Conservation (phyloP, 371 early-diverging fungal genomes). For the Lichtheimia corymbifera region DNA sequence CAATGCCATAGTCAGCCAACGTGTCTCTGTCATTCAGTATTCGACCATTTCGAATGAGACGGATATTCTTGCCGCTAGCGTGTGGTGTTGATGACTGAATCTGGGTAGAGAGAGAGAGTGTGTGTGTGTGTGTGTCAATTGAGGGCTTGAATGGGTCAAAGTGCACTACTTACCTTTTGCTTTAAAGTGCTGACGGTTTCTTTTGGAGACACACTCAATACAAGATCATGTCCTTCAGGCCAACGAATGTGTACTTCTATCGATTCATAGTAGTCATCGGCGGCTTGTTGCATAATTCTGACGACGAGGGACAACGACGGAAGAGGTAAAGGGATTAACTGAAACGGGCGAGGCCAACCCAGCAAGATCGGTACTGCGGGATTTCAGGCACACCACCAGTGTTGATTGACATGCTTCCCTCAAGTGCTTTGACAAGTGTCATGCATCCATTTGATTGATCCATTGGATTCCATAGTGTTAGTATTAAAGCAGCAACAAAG, state of each 20-base stretch:
- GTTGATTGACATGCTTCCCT: too few relatives aligned
- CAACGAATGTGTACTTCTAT: slow-evolving; percentile 22
- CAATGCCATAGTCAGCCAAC: slow-evolving; percentile 24
- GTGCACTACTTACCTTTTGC: slow-evolving; percentile 27
- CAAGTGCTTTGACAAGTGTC: too few relatives aligned
- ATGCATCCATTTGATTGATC: too few relatives aligned
- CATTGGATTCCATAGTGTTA: too few relatives aligned
- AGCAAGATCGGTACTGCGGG: too few relatives aligned
- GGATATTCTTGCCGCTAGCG: slow-evolving; percentile 33
- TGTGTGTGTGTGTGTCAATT: neutral
- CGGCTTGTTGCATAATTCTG: slow-evolving; percentile 8
- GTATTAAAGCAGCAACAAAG: too few relatives aligned
- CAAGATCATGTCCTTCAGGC: slow-evolving; percentile 26
- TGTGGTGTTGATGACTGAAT: slow-evolving; percentile 28
- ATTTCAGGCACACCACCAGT: too few relatives aligned
- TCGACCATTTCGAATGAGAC: slow-evolving; percentile 44
- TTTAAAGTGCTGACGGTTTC: slow-evolving; percentile 35
- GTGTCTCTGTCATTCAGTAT: slow-evolving; percentile 29
- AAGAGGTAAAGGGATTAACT: too few relatives aligned
- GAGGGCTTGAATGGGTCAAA: neutral
- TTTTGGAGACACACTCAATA: slow-evolving; percentile 20
- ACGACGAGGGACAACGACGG: neutral
- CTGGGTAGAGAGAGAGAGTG: slow-evolving; percentile 10
- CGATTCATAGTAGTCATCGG: slow-evolving; percentile 17
- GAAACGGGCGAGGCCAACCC: too few relatives aligned